Evolutionary conservation across 2,329 filamentous ascomycete species (phyloP).

Genomic region (Ascomycota sp.): DNA sequence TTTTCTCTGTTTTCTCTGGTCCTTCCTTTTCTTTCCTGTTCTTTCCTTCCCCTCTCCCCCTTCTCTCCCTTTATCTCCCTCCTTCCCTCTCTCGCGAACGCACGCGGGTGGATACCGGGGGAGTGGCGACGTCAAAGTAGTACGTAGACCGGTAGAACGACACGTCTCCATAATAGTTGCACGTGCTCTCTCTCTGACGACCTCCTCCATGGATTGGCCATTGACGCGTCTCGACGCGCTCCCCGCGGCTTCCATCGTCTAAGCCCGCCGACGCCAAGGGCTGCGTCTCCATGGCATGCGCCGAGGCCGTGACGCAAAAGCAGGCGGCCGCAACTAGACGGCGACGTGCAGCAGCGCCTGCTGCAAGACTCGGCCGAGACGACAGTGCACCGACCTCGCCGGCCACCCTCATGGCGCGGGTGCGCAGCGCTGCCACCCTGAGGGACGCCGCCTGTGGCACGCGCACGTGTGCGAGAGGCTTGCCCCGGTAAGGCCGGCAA

Average conservation of each 20-base stretch:
- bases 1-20: background rate
- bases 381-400: conserved; percentile 42
- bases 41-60: background rate
- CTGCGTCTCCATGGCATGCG: too few relatives aligned
- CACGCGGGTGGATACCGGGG: too few relatives aligned
- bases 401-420: conserved; percentile 33
- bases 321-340: conserved; percentile 6
- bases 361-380: conserved; percentile 52
- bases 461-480: conserved; percentile 49
- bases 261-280: too few relatives aligned
- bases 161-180: too few relatives aligned
- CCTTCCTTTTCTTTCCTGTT: background rate
- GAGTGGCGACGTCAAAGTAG: too few relatives aligned
- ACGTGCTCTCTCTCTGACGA: too few relatives aligned
- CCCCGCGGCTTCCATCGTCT: too few relatives aligned
- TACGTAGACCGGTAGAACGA: too few relatives aligned
- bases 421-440: conserved; percentile 42
- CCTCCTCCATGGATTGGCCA: too few relatives aligned
- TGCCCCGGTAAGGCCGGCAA: conserved; percentile 57
- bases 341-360: conserved; percentile 62
- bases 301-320: too few relatives aligned
- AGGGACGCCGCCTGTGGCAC: conserved; percentile 62
- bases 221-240: too few relatives aligned
- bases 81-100: background rate
- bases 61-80: background rate